phyloP scores from a whole-genome alignment of 2,329 filamentous ascomycete genomes.

The Westerdykella ornata region DNA sequence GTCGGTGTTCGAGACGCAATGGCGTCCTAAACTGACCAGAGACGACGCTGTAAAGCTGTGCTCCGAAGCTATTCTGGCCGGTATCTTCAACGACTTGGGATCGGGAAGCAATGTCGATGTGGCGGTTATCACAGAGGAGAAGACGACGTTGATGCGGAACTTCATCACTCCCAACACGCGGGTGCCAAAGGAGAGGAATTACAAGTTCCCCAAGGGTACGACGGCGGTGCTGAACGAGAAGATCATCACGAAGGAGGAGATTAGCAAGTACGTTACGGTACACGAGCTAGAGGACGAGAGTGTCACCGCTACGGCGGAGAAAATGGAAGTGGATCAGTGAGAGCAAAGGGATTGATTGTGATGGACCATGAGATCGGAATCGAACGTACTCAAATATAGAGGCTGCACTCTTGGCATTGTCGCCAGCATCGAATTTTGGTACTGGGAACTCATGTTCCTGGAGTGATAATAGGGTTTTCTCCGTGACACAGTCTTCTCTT shows the following conservation, averaged over 20 bases:
- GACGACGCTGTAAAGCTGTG: constrained; percentile 79
- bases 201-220: constrained; percentile 84
- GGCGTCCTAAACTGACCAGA: constrained; percentile 70
- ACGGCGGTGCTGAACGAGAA: constrained; percentile 95
- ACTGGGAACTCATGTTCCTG: too few species aligned
- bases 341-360: too few species aligned
- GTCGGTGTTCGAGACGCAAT: constrained; percentile 95
- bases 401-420: too few species aligned
- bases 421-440: too few species aligned
- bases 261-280: constrained; percentile 88
- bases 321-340: constrained; percentile 57
- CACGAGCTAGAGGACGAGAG: constrained; percentile 71
- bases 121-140: constrained; percentile 88
- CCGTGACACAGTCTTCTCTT: too few species aligned
- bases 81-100: constrained; percentile 98
- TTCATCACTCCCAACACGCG: constrained; percentile 90
- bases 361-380: too few species aligned
- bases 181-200: constrained; percentile 85
- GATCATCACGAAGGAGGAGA: constrained; percentile 87
- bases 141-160: constrained; percentile 89
- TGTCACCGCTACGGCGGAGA: constrained; percentile 54
- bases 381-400: too few species aligned
- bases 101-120: constrained; percentile 97
- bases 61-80: constrained; percentile 82
- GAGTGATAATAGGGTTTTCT: too few species aligned